Evolutionary conservation across 2,329 filamentous ascomycete genomes (phyloP), one percentile per base, ranked within the genome.

Genomic region (Aspergillus udagawae): DNA sequence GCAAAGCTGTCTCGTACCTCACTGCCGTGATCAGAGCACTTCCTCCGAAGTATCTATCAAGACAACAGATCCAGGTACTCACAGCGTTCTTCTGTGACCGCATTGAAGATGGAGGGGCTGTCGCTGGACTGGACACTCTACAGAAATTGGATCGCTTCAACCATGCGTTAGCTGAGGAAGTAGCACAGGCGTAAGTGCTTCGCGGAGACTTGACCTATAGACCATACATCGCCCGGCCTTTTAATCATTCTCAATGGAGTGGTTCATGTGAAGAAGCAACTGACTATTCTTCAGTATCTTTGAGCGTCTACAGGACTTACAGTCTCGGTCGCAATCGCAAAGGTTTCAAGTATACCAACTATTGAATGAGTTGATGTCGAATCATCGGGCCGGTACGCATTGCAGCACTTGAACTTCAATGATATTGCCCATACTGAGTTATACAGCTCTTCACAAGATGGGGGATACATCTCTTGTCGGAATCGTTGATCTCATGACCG

Each of bases 61-160:
- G 83, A 56, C 85, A 87, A 70, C 85, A 87, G 70, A 79, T 80
- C 49, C 73, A 84, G 69, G 85, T 88, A 20, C 75, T 89, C 48
- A 83, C 81, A 62, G 82, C 84, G 54, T 89, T 89, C 70, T 79
- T 87, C 44, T 81, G 86, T 57, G 85, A 86, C 62, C 81, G 86
- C 25, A 82, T 88, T 60, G 81, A 86, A 66, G 83, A 85, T 76
- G 85, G 82, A 55, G 82, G 83, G 49, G 83, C 84, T 48, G 78
- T 86, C 25, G 78, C 80, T 53, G 85, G 81, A 2, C 71, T 89
- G 62, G 74, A 83, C 55, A 82, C 82, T 4, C 71, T 89, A 42
- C 84, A 87, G 69, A 75, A 77, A 63, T 75, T 82, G 63, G 83
- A 84, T 23, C 81, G 84, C 63, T 88, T 86, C 74, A 84, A 83